Percentiles rank a stretch among this genome's conserved stretches.
Conservation (phyloP, 1,284 basidiomycete genomes). For the Cryptococcus sp. region DNA sequence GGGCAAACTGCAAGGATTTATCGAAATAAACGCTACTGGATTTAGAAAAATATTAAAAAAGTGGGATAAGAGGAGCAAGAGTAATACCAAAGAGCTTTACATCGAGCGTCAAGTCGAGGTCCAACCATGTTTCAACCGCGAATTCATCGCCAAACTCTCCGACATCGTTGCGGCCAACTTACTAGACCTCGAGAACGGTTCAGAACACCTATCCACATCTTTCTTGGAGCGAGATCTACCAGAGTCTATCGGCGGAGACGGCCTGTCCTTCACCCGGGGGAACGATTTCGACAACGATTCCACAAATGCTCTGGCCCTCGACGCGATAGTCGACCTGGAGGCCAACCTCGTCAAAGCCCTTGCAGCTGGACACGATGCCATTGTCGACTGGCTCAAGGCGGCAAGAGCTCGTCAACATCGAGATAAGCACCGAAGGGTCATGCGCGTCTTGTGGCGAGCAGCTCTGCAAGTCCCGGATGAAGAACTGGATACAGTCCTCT, state of each 20-base stretch:
- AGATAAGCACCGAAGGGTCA: constrained; percentile 52
- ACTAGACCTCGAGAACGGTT: constrained; percentile 81
- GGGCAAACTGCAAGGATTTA: constrained; percentile 95
- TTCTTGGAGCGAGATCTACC: constrained; percentile 52
- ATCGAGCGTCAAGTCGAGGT: constrained; percentile 96
- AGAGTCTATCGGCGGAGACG: constrained; percentile 49
- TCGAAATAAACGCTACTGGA: constrained; percentile 96
- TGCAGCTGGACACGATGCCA: constrained; percentile 59
- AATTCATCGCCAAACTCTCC: constrained; percentile 94
- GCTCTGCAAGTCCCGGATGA: constrained; percentile 75
- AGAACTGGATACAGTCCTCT: constrained; percentile 72
- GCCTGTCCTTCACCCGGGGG: constrained; percentile 67
- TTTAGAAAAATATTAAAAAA: constrained; percentile 99
- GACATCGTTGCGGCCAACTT: constrained; percentile 93
- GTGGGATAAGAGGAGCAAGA: constrained; percentile 96
- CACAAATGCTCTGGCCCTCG: constrained; percentile 55
- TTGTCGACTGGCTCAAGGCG: constrained; percentile 70
- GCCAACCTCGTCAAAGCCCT: constrained; percentile 78
- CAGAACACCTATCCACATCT: constrained; percentile 67
- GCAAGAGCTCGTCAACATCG: constrained; percentile 60
- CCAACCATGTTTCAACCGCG: constrained; percentile 95
- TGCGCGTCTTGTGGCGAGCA: constrained; percentile 87
- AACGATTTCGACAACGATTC: constrained; percentile 58
- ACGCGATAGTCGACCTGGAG: constrained; percentile 84
- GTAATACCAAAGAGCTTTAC: constrained; percentile 93